These are phyloP conservation scores for Groenewaldozyma tartarivorans DNA, from an alignment of 805 yeast genomes.

Conservation along the genomic window DNA sequence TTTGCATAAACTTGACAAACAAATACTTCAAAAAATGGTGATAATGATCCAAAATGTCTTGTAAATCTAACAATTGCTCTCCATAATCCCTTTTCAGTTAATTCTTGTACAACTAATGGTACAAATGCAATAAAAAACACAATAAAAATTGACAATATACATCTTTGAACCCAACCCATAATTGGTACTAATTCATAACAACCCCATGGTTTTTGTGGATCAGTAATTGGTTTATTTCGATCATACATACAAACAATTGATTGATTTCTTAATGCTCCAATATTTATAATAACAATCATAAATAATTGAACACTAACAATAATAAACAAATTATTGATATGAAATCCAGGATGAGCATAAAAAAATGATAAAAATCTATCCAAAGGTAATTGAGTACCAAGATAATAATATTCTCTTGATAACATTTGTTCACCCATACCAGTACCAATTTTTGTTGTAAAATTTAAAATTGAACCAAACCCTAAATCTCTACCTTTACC, in stretches of 20 bases:
- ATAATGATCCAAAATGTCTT: slow-evolving; percentile 70
- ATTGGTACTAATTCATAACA: slow-evolving; percentile 82
- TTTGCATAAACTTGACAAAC: slow-evolving; percentile 88
- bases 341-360: slow-evolving; percentile 97
- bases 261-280: slow-evolving; percentile 73
- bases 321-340: slow-evolving; percentile 80
- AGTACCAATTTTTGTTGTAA: slow-evolving; percentile 93
- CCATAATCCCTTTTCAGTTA: slow-evolving; percentile 76
- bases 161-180: slow-evolving; percentile 81
- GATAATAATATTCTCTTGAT: slow-evolving; percentile 82
- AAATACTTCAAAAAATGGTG: slow-evolving; percentile 91
- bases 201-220: slow-evolving; percentile 65
- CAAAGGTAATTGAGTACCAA: slow-evolving; percentile 82
- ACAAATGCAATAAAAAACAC: slow-evolving; percentile 88
- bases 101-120: slow-evolving; percentile 79
- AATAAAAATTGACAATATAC: slow-evolving; percentile 81
- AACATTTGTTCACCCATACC: slow-evolving; percentile 97
- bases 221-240: slow-evolving; percentile 60
- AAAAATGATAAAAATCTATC: slow-evolving; percentile 87
- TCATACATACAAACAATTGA: slow-evolving; percentile 59
- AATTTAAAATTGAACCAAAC: slow-evolving; percentile 82
- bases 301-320: slow-evolving; percentile 80
- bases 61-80: slow-evolving; percentile 60
- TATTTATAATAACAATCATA: slow-evolving; percentile 66
- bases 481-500: slow-evolving; percentile 97